A percentile compares a stretch with the other conserved stretches of the same genome.
phyloP scores from a whole-genome alignment of 2,329 filamentous ascomycete species.

The Pseudohalonectria lignicola region DNA sequence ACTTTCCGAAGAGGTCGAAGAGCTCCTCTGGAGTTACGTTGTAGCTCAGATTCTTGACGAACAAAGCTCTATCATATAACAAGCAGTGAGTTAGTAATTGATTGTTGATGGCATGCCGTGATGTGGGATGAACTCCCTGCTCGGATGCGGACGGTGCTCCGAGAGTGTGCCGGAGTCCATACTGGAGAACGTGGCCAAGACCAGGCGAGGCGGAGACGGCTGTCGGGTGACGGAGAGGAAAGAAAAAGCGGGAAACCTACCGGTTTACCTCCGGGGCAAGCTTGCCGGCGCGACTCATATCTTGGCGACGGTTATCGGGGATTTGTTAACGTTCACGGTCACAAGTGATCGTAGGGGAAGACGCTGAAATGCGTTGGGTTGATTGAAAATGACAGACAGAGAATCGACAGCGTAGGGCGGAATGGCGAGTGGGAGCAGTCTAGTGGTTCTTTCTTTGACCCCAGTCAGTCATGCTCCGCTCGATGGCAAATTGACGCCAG shows the following conservation, averaged over 20 bases:
- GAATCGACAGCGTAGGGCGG: not conserved
- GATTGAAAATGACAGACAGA: not conserved
- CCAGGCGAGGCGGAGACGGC: not conserved
- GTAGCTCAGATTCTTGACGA: conserved; percentile 99
- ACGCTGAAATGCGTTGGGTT: conserved; percentile 1
- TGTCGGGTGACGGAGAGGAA: not conserved
- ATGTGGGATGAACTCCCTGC: too few species aligned
- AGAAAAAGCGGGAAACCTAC: conserved; percentile 37
- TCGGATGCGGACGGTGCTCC: too few species aligned
- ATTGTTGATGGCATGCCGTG: not conserved
- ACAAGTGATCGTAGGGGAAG: not conserved
- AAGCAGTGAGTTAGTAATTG: conserved; percentile 13
- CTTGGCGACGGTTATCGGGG: conserved; percentile 36
- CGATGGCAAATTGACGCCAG: too few species aligned
- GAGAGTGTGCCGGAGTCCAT: not conserved
- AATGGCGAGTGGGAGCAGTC: not conserved
- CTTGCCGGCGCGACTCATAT: conserved; percentile 94
- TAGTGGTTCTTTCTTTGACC: not conserved
- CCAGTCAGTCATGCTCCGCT: too few species aligned
- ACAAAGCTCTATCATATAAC: conserved; percentile 67
- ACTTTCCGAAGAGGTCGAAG: conserved; percentile 98
- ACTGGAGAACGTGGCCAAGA: not conserved
- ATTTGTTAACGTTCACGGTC: conserved; percentile 3
- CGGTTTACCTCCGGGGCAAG: conserved; percentile 99
- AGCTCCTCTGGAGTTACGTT: conserved; percentile 97